phyloP scores from a whole-genome alignment of 768 basidiomycete species.

The Serendipita indica region DNA sequence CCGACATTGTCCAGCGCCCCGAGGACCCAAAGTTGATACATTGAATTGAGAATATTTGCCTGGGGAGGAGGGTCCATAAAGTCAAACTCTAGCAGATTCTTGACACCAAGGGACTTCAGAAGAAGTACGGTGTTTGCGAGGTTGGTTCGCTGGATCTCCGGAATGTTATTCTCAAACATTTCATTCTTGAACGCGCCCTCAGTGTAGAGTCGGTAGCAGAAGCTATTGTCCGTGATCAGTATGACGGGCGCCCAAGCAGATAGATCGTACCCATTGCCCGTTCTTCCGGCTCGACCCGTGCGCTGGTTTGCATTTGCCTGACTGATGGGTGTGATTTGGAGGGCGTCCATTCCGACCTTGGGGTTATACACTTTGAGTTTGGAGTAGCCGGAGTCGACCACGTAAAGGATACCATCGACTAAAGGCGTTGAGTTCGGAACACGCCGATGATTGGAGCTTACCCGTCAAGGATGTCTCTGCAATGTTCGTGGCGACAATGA shows the following conservation, averaged over 20 bases:
- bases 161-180: constrained; percentile 88
- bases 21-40: constrained; percentile 99
- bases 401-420: constrained; percentile 97
- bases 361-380: constrained; percentile 99
- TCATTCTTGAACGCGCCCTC: constrained; percentile 96
- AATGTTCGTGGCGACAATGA: constrained; percentile 97
- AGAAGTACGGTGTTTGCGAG: constrained; percentile 91
- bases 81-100: constrained; percentile 94
- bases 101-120: constrained; percentile 91
- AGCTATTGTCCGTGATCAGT: constrained; percentile 31
- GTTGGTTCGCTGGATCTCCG: constrained; percentile 97
- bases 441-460: constrained; percentile 20
- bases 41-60: constrained; percentile 96
- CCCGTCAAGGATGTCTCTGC: constrained; percentile 95
- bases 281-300: constrained; percentile 90
- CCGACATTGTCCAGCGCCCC: constrained; percentile 95
- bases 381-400: constrained; percentile 92
- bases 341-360: constrained; percentile 96
- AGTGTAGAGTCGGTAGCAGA: constrained; percentile 92
- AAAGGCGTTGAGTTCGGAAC: constrained; percentile 13
- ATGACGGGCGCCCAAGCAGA: not conserved
- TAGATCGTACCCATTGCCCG: constrained; percentile 68
- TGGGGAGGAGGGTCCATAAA: constrained; percentile 99
- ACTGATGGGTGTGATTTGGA: constrained; percentile 98
- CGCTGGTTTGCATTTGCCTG: constrained; percentile 96